Evolutionary conservation across 2,329 filamentous ascomycete genomes (phyloP).

Genomic region (Hypoxylon sp.): DNA sequence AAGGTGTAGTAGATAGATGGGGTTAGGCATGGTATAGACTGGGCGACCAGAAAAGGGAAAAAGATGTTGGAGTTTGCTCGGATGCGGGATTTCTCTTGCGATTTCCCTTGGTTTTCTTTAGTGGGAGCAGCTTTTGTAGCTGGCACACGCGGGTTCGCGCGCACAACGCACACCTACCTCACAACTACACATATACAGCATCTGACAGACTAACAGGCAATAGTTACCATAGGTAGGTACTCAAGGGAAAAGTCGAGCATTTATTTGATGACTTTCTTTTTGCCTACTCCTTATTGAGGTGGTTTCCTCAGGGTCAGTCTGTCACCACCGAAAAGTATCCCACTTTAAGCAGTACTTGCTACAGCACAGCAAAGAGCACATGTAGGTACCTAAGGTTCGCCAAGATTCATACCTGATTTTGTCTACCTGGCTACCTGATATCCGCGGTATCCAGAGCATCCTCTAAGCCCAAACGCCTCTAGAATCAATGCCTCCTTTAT

Average conservation of each 20-base stretch:
- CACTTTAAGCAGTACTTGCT: background rate
- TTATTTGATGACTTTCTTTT: background rate
- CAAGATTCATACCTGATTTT: background rate
- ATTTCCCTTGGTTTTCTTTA: background rate
- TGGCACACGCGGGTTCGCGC: no score
- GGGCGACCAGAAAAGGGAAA: background rate
- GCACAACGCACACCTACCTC: no score
- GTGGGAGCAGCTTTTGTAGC: no score
- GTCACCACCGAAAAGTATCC: background rate
- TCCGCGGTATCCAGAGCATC: background rate
- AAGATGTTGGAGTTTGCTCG: background rate
- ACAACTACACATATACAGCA: background rate
- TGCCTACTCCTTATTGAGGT: background rate
- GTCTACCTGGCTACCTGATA: background rate
- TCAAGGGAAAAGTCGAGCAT: background rate
- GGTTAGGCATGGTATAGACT: background rate
- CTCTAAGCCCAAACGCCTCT: background rate
- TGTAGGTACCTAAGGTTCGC: no score
- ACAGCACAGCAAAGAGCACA: no score
- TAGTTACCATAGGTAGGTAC: no score
- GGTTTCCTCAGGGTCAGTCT: no score
- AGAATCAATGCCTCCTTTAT: background rate
- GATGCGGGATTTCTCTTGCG: background rate
- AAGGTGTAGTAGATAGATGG: background rate
- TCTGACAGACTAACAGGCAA: background rate